These are phyloP conservation scores for Penicillium olsonii DNA, from an alignment of 2,329 filamentous ascomycete genomes.

Conservation along the genomic window DNA sequence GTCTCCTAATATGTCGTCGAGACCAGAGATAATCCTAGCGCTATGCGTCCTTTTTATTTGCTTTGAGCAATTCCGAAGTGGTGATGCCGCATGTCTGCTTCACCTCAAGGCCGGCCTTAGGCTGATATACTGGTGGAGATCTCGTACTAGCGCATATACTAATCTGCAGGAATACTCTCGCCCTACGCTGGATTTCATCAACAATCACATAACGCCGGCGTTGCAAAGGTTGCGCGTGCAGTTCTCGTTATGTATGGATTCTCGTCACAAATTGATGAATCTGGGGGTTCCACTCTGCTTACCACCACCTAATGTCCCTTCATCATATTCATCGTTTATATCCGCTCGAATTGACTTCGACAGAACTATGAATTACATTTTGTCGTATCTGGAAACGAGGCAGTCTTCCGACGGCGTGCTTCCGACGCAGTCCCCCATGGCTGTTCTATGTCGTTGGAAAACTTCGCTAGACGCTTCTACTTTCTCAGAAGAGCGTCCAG, in stretches of 20 bases:
- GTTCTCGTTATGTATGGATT: slow-evolving; percentile 12
- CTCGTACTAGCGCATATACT: not conserved
- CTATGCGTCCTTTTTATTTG: slow-evolving; percentile 9
- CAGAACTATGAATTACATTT: slow-evolving; percentile 4
- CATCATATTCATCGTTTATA: not conserved
- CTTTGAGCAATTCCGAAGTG: slow-evolving; percentile 10
- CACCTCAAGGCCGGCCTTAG: slow-evolving; percentile 2
- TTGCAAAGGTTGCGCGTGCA: slow-evolving; percentile 8
- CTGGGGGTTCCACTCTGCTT: not conserved
- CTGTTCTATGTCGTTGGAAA: slow-evolving; percentile 4
- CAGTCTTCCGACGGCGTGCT: not conserved
- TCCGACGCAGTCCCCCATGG: not conserved
- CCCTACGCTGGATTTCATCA: slow-evolving; percentile 1
- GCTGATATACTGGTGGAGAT: slow-evolving; percentile 9
- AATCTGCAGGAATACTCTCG: slow-evolving; percentile 5
- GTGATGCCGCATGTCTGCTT: slow-evolving; percentile 6
- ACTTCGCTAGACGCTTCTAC: not conserved
- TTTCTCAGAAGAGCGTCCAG: not conserved
- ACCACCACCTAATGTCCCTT: slow-evolving; percentile 1
- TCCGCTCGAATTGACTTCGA: slow-evolving; percentile 7
- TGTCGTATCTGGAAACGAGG: not conserved
- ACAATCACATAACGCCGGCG: slow-evolving; percentile 5
- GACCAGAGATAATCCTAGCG: slow-evolving; percentile 1
- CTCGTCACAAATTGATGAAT: not conserved
- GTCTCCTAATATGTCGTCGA: not conserved